A percentile compares a stretch with the other conserved stretches of the same genome.
phyloP scores from a whole-genome alignment of 345 rosid genomes.

The Heritiera fomes region DNA sequence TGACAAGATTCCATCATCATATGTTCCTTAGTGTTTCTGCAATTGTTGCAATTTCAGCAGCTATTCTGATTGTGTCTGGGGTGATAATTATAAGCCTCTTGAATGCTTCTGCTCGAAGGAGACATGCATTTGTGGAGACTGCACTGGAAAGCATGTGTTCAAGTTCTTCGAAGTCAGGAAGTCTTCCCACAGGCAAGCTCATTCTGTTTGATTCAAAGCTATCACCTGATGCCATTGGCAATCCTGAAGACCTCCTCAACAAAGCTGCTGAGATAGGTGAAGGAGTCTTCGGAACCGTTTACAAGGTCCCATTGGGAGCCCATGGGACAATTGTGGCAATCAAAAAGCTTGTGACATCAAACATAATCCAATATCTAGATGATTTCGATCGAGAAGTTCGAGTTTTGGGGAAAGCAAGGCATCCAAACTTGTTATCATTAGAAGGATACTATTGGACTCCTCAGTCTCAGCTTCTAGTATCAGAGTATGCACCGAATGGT shows the following conservation, averaged over 20 bases:
- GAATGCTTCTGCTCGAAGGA: constrained; percentile 65
- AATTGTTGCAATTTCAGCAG: constrained; percentile 80
- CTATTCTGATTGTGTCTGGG: constrained; percentile 62
- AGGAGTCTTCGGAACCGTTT: constrained; percentile 87
- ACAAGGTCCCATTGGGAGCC: constrained; percentile 60
- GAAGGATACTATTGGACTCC: constrained; percentile 86
- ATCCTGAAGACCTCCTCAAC: constrained; percentile 64
- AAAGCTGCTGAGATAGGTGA: constrained; percentile 80
- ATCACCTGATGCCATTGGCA: constrained; percentile 39
- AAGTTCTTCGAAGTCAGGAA: constrained; percentile 69
- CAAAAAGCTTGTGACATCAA: constrained; percentile 65
- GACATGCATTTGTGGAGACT: constrained; percentile 66
- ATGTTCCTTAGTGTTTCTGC: constrained; percentile 78
- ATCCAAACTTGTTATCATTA: constrained; percentile 59
- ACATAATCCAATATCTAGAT: constrained; percentile 60
- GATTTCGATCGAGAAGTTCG: constrained; percentile 83
- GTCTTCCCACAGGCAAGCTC: constrained; percentile 53
- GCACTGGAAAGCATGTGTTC: constrained; percentile 86
- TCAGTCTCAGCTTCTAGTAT: constrained; percentile 68
- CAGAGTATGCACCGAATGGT: constrained; percentile 70
- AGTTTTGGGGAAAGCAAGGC: constrained; percentile 67
- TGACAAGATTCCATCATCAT: constrained; percentile 32
- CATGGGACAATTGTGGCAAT: constrained; percentile 60
- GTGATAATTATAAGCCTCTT: constrained; percentile 59
- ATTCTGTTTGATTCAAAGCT: constrained; percentile 64